phyloP scores from a whole-genome alignment of 345 rosid species.

The thale cress (Arabidopsis thaliana) region DNA sequence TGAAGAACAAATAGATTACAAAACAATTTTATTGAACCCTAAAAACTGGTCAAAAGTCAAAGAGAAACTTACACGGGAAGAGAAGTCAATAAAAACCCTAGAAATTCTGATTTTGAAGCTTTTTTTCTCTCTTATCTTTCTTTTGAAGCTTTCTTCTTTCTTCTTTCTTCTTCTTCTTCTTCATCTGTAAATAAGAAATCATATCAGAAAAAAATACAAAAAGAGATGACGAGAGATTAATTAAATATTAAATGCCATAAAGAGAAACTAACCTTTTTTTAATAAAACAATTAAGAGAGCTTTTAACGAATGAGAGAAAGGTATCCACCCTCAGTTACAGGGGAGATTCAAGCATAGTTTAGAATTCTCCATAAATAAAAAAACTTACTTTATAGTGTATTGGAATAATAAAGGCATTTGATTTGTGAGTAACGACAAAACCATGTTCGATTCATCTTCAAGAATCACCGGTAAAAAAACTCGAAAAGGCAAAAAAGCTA shows the following conservation, averaged over 20 bases:
- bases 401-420: slow-evolving; percentile 25
- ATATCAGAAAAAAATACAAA: slow-evolving; percentile 34
- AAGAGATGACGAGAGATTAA: slow-evolving; percentile 45
- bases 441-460: slow-evolving; percentile 28
- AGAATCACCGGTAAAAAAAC: slow-evolving; percentile 36
- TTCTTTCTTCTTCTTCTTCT: slow-evolving; percentile 32
- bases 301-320: slow-evolving; percentile 32
- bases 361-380: slow-evolving; percentile 15
- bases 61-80: slow-evolving; percentile 45
- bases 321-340: slow-evolving; percentile 37
- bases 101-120: slow-evolving; percentile 15
- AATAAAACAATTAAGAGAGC: neutral
- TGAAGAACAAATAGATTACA: slow-evolving; percentile 5
- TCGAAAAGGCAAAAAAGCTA: slow-evolving; percentile 31
- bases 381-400: slow-evolving; percentile 1
- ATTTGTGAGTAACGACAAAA: slow-evolving; percentile 35
- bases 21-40: no score
- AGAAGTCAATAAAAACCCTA: slow-evolving; percentile 22
- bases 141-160: slow-evolving; percentile 3
- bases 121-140: slow-evolving; percentile 12
- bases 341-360: slow-evolving; percentile 38
- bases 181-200: slow-evolving; percentile 47
- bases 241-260: slow-evolving; percentile 20
- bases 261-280: slow-evolving; percentile 2
- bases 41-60: slow-evolving; percentile 20